phyloP scores from a whole-genome alignment of 805 yeast genomes.

The Barnettozyma wickerhamii region DNA sequence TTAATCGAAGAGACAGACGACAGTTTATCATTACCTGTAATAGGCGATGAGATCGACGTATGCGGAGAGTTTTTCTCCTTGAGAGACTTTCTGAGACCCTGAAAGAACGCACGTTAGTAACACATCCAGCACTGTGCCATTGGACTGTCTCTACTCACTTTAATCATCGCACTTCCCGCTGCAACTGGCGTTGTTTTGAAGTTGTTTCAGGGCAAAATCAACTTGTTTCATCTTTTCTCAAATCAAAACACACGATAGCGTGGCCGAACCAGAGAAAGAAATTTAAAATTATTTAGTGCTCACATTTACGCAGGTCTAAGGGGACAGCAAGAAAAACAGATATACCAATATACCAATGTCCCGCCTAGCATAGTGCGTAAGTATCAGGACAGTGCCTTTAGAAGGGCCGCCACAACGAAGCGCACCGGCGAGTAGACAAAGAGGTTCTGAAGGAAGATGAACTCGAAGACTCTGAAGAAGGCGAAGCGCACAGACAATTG shows the following conservation, averaged over 20 bases:
- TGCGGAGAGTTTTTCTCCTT: conserved; percentile 23
- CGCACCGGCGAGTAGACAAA: conserved; percentile 12
- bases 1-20: conserved; percentile 20
- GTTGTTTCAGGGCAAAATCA: neutral
- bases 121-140: rapidly evolving
- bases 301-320: neutral
- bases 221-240: neutral
- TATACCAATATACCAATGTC: neutral
- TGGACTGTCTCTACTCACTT: conserved; percentile 3
- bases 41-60: conserved; percentile 25
- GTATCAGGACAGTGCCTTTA: neutral
- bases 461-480: conserved; percentile 21
- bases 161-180: conserved; percentile 6
- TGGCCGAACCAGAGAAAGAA: neutral
- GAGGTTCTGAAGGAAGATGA: conserved; percentile 11
- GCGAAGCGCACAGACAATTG: conserved; percentile 4
- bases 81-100: conserved; percentile 27
- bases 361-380: neutral
- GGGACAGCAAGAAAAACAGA: too few species aligned
- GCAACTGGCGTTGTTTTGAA: neutral
- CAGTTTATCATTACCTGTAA: conserved; percentile 13
- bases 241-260: too few species aligned
- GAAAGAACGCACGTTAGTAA: neutral
- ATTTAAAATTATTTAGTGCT: conserved; percentile 1
- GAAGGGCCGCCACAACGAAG: neutral